These are phyloP conservation scores for Magnusiomyces tetraspermus DNA, from an alignment of 1,139 yeast genomes.

Conservation along the genomic window DNA sequence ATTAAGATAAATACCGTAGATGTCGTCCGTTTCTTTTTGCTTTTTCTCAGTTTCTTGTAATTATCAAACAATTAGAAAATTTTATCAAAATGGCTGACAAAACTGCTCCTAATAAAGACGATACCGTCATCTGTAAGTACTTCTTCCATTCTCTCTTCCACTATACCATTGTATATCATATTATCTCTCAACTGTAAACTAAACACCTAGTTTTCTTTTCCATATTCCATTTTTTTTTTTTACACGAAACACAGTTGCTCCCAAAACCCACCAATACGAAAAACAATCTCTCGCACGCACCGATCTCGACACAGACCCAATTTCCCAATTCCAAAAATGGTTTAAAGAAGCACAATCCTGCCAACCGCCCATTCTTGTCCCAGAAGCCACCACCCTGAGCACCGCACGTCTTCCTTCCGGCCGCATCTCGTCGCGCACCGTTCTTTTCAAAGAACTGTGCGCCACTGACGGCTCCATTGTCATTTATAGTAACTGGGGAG, in stretches of 20 bases:
- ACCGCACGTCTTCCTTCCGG: slow-evolving; percentile 87
- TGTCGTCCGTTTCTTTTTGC: no score
- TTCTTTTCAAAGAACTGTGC: slow-evolving; percentile 78
- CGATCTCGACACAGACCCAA: slow-evolving; percentile 53
- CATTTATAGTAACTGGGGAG: slow-evolving; percentile 86
- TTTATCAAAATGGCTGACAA: no score
- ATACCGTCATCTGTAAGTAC: no score
- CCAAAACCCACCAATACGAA: slow-evolving; percentile 81
- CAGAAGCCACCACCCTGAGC: slow-evolving; percentile 73
- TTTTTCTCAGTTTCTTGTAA: no score
- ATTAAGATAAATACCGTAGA: no score
- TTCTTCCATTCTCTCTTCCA: no score
- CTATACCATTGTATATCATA: no score
- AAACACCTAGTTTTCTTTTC: no score
- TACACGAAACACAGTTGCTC: slow-evolving; percentile 45
- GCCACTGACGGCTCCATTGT: slow-evolving; percentile 70
- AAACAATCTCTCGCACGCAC: slow-evolving; percentile 50
- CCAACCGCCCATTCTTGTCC: slow-evolving; percentile 43
- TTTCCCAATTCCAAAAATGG: slow-evolving; percentile 74
- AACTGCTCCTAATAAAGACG: no score
- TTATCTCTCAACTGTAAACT: no score
- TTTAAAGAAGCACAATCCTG: slow-evolving; percentile 60
- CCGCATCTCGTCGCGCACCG: slow-evolving; percentile 72
- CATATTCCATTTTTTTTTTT: no score
- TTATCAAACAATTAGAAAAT: no score